Percentiles rank a stretch among this genome's conserved stretches.
These are phyloP conservation scores for Acarospora socialis DNA, from an alignment of 2,329 filamentous ascomycete genomes.

Conservation along the genomic window DNA sequence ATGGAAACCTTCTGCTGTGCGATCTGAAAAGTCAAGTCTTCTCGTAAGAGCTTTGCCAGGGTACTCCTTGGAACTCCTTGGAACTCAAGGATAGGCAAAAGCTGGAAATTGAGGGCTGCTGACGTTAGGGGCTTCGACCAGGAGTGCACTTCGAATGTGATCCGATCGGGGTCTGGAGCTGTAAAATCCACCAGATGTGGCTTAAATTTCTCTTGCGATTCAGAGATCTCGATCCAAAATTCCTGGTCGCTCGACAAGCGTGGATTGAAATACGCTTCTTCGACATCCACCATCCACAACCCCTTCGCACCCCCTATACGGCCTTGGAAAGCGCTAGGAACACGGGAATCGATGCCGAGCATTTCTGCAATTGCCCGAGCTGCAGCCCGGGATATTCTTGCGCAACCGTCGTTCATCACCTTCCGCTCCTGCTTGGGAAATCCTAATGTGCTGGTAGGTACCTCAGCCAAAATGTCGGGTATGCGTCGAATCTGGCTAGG, in stretches of 20 bases:
- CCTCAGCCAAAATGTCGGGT: too few relatives aligned
- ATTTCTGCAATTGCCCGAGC: slow-evolving; percentile 32
- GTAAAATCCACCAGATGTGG: slow-evolving; percentile 24
- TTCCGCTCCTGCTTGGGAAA: too few relatives aligned
- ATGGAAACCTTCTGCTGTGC: slow-evolving; percentile 14
- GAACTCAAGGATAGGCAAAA: slow-evolving; percentile 41
- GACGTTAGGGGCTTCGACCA: slow-evolving; percentile 31
- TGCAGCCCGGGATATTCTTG: slow-evolving; percentile 37
- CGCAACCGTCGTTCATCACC: slow-evolving; percentile 41
- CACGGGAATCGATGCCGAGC: slow-evolving; percentile 22
- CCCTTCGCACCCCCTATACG: slow-evolving; percentile 48
- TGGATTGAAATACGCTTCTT: slow-evolving; percentile 18
- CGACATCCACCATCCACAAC: slow-evolving; percentile 41
- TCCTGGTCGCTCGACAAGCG: slow-evolving; percentile 17
- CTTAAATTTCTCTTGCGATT: slow-evolving; percentile 44
- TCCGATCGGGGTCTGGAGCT: slow-evolving; percentile 26
- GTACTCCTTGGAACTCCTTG: slow-evolving; percentile 30
- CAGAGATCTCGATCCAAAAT: slow-evolving; percentile 41
- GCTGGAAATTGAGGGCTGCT: slow-evolving; percentile 37
- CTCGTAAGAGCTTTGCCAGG: slow-evolving; percentile 29
- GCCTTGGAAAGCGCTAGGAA: slow-evolving; percentile 33
- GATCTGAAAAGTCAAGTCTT: slow-evolving; percentile 17
- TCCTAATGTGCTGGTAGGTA: too few relatives aligned
- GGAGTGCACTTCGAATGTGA: slow-evolving; percentile 43
- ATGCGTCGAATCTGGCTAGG: slow-evolving; percentile 27